phyloP scores from a whole-genome alignment of 2,329 filamentous ascomycete genomes.

The Fusarium drepaniforme region DNA sequence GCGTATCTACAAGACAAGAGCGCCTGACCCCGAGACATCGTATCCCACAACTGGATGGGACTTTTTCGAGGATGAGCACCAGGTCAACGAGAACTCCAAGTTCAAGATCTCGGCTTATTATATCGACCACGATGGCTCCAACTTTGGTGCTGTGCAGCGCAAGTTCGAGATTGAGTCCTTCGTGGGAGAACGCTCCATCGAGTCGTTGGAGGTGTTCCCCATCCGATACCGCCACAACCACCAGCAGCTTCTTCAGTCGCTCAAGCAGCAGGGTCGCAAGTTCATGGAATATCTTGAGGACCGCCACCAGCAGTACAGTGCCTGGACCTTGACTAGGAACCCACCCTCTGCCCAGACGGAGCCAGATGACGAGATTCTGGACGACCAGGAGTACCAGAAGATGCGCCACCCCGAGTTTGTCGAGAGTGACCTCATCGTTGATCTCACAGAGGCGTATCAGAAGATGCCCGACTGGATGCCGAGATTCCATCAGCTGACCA shows the following conservation, averaged over 20 bases:
- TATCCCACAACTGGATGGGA: slow-evolving; percentile 51
- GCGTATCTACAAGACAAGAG: slow-evolving; percentile 51
- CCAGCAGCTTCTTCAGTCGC: slow-evolving; percentile 48
- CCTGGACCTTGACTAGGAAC: slow-evolving; percentile 56
- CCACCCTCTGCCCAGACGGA: slow-evolving; percentile 45
- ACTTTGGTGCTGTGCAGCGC: slow-evolving; percentile 53
- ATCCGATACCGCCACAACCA: slow-evolving; percentile 54
- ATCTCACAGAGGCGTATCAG: slow-evolving; percentile 56
- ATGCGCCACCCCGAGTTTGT: slow-evolving; percentile 55
- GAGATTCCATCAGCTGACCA: slow-evolving; percentile 44
- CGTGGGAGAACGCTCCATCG: slow-evolving; percentile 53
- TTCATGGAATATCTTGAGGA: slow-evolving; percentile 51
- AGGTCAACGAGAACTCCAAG: slow-evolving; percentile 44
- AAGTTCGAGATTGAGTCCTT: slow-evolving; percentile 53
- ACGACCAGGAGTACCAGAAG: slow-evolving; percentile 46
- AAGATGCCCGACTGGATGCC: slow-evolving; percentile 54
- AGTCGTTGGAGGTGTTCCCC: slow-evolving; percentile 53
- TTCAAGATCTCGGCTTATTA: slow-evolving; percentile 56
- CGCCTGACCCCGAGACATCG: slow-evolving; percentile 46
- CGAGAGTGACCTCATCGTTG: slow-evolving; percentile 58
- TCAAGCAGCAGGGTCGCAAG: slow-evolving; percentile 48
- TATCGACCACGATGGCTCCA: slow-evolving; percentile 56
- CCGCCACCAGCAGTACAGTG: slow-evolving; percentile 55
- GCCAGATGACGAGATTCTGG: slow-evolving; percentile 49
- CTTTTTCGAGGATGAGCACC: slow-evolving; percentile 50